phyloP scores from a whole-genome alignment of 345 rosid species.

The Trapa bicornis region DNA sequence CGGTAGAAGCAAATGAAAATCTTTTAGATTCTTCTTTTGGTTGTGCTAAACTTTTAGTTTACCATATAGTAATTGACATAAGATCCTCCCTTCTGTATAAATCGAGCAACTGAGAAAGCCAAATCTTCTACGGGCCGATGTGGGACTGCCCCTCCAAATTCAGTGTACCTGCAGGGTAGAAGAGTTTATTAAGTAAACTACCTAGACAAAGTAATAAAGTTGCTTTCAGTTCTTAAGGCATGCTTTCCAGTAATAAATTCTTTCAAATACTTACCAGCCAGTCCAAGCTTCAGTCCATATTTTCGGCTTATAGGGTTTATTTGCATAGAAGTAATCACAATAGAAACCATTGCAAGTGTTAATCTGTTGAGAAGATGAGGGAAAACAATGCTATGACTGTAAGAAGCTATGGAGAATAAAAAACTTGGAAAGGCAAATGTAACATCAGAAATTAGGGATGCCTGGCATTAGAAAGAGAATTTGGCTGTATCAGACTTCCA shows the following conservation, averaged over 20 bases:
- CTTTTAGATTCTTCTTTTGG: too few species aligned
- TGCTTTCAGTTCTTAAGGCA: neutral
- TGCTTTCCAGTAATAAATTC: neutral
- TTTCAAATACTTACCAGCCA: slow-evolving; percentile 54
- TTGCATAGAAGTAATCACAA: slow-evolving; percentile 93
- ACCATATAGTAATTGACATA: slow-evolving; percentile 96
- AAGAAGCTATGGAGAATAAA: neutral
- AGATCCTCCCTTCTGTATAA: slow-evolving; percentile 94
- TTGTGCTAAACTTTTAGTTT: neutral
- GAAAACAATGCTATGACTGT: neutral
- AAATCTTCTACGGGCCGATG: slow-evolving; percentile 90
- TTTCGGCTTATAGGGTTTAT: slow-evolving; percentile 88
- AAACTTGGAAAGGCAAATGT: neutral
- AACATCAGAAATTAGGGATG: neutral
- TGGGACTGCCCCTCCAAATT: slow-evolving; percentile 94
- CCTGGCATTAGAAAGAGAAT: neutral
- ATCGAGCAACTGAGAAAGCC: slow-evolving; percentile 92
- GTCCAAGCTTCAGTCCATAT: slow-evolving; percentile 99
- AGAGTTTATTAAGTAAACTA: neutral
- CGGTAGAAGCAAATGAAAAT: slow-evolving; percentile 3
- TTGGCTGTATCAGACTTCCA: neutral
- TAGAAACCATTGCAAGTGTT: slow-evolving; percentile 98
- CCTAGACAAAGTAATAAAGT: neutral
- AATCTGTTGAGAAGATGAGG: slow-evolving; percentile 33
- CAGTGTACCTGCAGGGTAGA: slow-evolving; percentile 57